Percentiles rank a stretch among this genome's conserved stretches.
Conservation (phyloP, 345 rosid genomes). For the Viola odorata region DNA sequence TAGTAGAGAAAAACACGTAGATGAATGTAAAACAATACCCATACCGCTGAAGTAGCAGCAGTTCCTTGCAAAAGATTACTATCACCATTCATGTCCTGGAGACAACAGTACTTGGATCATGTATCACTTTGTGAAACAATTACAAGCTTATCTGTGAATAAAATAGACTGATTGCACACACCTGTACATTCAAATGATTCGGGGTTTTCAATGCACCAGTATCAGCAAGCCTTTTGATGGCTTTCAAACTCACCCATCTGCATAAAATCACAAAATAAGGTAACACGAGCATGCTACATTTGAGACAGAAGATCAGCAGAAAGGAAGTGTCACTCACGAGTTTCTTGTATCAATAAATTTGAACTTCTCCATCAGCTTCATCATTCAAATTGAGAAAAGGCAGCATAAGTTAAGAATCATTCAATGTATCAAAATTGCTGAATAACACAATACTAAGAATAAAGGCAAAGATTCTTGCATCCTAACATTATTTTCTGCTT, state of each 20-base stretch:
- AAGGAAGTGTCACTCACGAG: conserved; percentile 36
- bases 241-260: conserved; percentile 56
- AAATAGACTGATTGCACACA: conserved; percentile 10
- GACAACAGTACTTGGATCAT: conserved; percentile 2
- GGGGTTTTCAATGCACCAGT: conserved; percentile 31
- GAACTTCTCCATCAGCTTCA: conserved; percentile 36
- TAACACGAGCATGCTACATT: neutral
- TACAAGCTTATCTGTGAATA: neutral
- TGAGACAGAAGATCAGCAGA: neutral
- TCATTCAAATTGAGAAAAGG: conserved; percentile 13
- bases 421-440: neutral
- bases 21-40: conserved; percentile 20
- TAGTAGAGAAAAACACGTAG: neutral
- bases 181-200: conserved; percentile 26
- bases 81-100: conserved; percentile 21
- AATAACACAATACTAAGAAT: conserved; percentile 7
- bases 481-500: neutral
- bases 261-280: conserved; percentile 10
- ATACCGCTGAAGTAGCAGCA: conserved; percentile 29
- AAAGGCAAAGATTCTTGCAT: neutral
- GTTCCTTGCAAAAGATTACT: conserved; percentile 21
- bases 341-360: conserved; percentile 42
- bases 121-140: neutral
- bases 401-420: conserved; percentile 9
- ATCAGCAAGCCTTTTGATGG: conserved; percentile 42